phyloP scores from a whole-genome alignment of 257 asterid species.

The Henckelia pumila region DNA sequence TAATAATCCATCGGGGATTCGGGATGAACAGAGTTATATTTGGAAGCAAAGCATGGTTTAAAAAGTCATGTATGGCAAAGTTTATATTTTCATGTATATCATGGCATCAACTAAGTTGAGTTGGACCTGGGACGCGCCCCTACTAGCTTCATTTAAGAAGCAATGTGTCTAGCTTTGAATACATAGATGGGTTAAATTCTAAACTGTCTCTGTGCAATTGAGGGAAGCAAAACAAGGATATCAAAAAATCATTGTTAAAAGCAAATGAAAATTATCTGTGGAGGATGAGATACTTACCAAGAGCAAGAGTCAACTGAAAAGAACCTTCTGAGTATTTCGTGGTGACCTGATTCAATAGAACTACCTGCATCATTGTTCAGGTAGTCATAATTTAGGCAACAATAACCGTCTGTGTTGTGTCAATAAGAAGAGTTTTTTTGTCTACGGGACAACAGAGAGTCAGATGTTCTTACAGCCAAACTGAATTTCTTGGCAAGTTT shows the following conservation, averaged over 20 bases:
- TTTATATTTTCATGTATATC: not conserved
- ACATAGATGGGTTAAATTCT: too few species aligned
- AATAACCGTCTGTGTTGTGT: not conserved
- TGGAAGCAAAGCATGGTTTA: not conserved
- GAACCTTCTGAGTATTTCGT: slow-evolving; percentile 77
- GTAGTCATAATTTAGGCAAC: slow-evolving; percentile 4
- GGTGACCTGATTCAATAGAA: slow-evolving; percentile 84
- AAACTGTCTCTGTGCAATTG: not conserved
- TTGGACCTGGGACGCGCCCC: not conserved
- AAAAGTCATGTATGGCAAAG: not conserved
- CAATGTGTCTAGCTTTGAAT: too few species aligned
- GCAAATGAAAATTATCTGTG: slow-evolving; percentile 1
- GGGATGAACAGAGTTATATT: not conserved
- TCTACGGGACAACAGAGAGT: slow-evolving; percentile 9
- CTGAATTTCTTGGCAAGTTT: slow-evolving; percentile 74
- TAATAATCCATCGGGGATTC: not conserved
- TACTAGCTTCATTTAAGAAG: too few species aligned
- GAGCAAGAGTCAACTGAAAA: slow-evolving; percentile 86
- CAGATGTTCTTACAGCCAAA: slow-evolving; percentile 67
- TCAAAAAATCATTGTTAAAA: not conserved
- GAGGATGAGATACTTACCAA: slow-evolving; percentile 49
- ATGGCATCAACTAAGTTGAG: not conserved
- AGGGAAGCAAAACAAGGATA: not conserved
- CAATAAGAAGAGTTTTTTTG: not conserved
- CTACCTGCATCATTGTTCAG: slow-evolving; percentile 55